Base-by-base conservation (phyloP, 345 rosid species). In the Aurinia saxatilis region DNA sequence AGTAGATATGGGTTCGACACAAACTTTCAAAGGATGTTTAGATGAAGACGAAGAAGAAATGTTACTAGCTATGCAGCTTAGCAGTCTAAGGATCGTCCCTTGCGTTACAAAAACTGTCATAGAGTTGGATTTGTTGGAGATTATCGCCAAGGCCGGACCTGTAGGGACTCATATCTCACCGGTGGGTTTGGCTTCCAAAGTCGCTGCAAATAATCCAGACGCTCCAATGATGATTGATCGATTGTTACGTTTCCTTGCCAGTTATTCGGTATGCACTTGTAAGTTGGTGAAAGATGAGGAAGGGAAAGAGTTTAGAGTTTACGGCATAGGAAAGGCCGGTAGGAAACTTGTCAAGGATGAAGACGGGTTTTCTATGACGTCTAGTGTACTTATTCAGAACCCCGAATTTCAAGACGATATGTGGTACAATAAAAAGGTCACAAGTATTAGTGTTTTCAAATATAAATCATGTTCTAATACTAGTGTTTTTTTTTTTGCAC, bases 191-290 rank as follows among this genome's bases (percentile, higher is more conserved):
- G 68, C 60, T 41, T 64, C 68, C 5, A 41, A 4, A 16, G 60
- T 16, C 18, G 60, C 42, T 0, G 42, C 68, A 4, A 30, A 52
- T 2, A 52, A 41, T 52, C 44, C 51, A 42, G 42, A 63, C 17
- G 57, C n/a, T n/a, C n/a, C n/a, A n/a, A n/a, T n/a, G n/a, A n/a
- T n/a, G n/a, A n/a, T n/a, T n/a, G n/a, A n/a, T n/a, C n/a, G n/a
- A n/a, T n/a, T n/a, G n/a, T n/a, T n/a, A n/a, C n/a, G n/a, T n/a
- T n/a, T n/a, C n/a, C 57, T 64, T 52, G 33, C 12, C 5, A 50
- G 38, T 6, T 52, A 64, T 31, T 63, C 50, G 50, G 50, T 63
- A 14, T 39, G 50, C 14, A 63, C 68, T 10, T 63, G 59, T 40
- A 39, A 51, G 21, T 17, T 50, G 25, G 68, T 63, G 59, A 50